A percentile compares a stretch with the other conserved stretches of the same genome.
Conservation (phyloP, 352 stramenopile species). For the Globisporangium emineosum region DNA sequence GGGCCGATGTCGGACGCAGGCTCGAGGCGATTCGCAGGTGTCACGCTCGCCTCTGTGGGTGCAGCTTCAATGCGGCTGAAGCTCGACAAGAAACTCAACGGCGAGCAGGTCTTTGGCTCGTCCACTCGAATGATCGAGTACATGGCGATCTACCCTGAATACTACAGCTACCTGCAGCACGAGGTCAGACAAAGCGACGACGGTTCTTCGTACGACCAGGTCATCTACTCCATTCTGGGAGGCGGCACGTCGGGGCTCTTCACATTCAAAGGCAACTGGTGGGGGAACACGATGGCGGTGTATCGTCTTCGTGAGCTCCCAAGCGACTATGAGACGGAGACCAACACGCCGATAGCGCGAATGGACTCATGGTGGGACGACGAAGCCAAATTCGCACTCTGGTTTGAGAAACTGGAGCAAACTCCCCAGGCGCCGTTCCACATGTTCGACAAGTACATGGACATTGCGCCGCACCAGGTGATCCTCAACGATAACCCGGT, state of each 20-base stretch:
- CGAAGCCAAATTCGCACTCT: constrained; percentile 24
- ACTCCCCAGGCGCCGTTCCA: constrained; percentile 21
- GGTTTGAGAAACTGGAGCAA: constrained; percentile 31
- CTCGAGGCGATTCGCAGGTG: constrained; percentile 14
- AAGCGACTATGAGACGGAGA: neutral
- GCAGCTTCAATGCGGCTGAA: constrained; percentile 17
- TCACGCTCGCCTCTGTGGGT: constrained; percentile 19
- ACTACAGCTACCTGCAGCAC: constrained; percentile 27
- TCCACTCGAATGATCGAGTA: constrained; percentile 28
- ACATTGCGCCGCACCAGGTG: constrained; percentile 22
- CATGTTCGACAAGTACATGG: constrained; percentile 22
- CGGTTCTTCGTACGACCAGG: constrained; percentile 14
- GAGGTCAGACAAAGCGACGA: neutral
- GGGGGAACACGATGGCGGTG: constrained; percentile 32
- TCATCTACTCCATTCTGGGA: constrained; percentile 25
- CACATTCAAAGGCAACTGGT: constrained; percentile 31
- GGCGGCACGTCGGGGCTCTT: constrained; percentile 30
- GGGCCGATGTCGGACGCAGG: constrained; percentile 2
- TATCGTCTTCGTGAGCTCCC: constrained; percentile 29
- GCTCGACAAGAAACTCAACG: constrained; percentile 26
- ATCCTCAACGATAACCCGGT: constrained; percentile 26
- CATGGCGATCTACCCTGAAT: constrained; percentile 31
- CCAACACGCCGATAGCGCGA: neutral
- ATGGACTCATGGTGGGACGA: constrained; percentile 33
- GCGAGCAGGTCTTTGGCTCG: constrained; percentile 17